Conservation (phyloP, 176 grass and related monocot species). For the Phragmites australis region DNA sequence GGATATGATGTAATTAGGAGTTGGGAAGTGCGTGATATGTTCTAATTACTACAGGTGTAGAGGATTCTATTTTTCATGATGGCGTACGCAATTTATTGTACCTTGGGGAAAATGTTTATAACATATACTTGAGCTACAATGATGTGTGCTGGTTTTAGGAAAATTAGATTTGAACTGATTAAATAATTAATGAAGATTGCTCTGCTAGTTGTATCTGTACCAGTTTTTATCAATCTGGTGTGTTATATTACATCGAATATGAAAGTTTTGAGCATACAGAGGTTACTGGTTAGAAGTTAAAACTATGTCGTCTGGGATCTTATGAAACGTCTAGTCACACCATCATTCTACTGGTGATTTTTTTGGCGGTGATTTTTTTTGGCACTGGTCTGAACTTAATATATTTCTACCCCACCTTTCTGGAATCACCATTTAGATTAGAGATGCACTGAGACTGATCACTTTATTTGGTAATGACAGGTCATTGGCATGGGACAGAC, state of each 20-base stretch:
- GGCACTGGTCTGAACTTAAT: background rate
- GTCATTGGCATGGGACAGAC: constrained; percentile 47
- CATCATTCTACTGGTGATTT: background rate
- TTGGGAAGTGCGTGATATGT: background rate
- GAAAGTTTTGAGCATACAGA: background rate
- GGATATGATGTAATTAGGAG: background rate
- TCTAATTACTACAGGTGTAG: background rate
- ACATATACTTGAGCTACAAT: background rate
- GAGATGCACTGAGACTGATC: background rate
- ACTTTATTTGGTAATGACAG: constrained; percentile 46
- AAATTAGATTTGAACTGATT: background rate
- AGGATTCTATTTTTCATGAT: background rate
- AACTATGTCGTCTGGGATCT: background rate
- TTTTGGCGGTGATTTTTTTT: too few species aligned
- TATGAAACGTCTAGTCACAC: background rate
- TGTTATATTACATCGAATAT: background rate
- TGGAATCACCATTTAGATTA: constrained; percentile 5
- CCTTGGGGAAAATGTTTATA: background rate
- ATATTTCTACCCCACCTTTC: background rate
- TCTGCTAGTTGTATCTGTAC: background rate
- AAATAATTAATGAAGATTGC: background rate
- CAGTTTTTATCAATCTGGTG: background rate
- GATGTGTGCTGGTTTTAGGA: background rate
- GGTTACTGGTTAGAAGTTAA: background rate
- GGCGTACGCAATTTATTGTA: background rate